Conservation (phyloP, 352 stramenopile species). For the Phytophthora pluvialis region DNA sequence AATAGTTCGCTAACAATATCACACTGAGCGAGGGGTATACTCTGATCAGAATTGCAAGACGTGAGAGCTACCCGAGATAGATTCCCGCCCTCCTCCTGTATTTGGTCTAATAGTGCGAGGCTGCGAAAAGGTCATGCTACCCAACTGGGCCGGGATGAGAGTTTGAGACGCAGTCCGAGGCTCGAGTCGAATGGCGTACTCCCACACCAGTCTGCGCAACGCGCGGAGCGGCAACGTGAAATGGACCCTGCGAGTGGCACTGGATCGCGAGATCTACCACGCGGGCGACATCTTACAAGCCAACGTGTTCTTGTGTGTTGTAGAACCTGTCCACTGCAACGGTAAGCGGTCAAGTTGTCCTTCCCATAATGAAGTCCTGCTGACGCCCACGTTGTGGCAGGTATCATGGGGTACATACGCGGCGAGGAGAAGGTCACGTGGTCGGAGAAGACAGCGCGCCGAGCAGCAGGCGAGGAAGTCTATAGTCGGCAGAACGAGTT, state of each 20-base stretch:
- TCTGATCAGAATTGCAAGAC: slow-evolving; percentile 15
- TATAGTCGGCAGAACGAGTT: slow-evolving; percentile 24
- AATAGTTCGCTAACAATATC: slow-evolving; percentile 2
- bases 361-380: not conserved
- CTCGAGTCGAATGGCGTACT: not conserved
- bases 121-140: not conserved
- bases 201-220: slow-evolving; percentile 18
- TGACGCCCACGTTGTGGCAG: not conserved
- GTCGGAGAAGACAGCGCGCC: slow-evolving; percentile 11
- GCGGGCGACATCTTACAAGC: slow-evolving; percentile 20
- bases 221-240: slow-evolving; percentile 16
- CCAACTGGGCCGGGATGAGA: not conserved
- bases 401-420: slow-evolving; percentile 5
- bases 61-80: not conserved
- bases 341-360: not conserved
- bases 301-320: slow-evolving; percentile 23
- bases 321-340: slow-evolving; percentile 23
- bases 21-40: not conserved
- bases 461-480: slow-evolving; percentile 4
- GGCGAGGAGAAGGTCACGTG: slow-evolving; percentile 20
- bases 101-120: not conserved
- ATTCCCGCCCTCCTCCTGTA: not conserved
- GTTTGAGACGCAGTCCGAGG: not conserved
- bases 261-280: slow-evolving; percentile 21
- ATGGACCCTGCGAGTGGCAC: slow-evolving; percentile 20